phyloP scores from a whole-genome alignment of 306 rosid genomes.

The Fagus crenata region DNA sequence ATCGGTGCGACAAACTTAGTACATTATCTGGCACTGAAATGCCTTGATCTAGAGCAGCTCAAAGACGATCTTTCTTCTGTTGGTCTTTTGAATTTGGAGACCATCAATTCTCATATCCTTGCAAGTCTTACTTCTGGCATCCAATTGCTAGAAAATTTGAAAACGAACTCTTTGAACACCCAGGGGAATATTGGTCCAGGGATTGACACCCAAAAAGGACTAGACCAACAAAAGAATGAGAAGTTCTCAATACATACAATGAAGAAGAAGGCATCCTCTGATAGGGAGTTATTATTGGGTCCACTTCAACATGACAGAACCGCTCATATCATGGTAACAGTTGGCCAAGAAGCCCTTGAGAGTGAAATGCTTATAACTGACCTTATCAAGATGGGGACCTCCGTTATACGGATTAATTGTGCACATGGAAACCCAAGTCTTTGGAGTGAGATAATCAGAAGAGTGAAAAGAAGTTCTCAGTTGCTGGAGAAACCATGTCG shows the following conservation, averaged over 20 bases:
- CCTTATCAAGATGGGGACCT: slow-evolving; percentile 1
- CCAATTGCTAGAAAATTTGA: slow-evolving; percentile 4
- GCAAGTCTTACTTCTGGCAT: slow-evolving; percentile 2
- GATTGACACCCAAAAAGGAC: not conserved
- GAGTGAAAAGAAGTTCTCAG: slow-evolving; percentile 8
- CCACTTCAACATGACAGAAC: slow-evolving; percentile 9
- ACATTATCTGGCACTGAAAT: slow-evolving; percentile 6
- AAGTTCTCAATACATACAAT: not conserved
- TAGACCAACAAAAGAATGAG: not conserved
- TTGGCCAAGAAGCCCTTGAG: slow-evolving; percentile 4
- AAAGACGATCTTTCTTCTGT: not conserved
- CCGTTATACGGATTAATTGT: slow-evolving; percentile 9
- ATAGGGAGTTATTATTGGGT: not conserved
- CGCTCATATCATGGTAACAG: slow-evolving; percentile 5
- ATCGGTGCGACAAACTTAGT: slow-evolving; percentile 5
- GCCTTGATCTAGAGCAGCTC: slow-evolving; percentile 1
- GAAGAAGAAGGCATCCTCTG: slow-evolving; percentile 3
- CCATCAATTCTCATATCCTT: slow-evolving; percentile 2
- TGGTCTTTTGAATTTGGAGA: slow-evolving; percentile 14
- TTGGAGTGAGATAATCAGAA: not conserved
- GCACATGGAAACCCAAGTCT: slow-evolving; percentile 6
- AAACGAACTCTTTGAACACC: too few species aligned
- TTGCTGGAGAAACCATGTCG: slow-evolving; percentile 16
- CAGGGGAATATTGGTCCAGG: not conserved
- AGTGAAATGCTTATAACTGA: slow-evolving; percentile 7